These are phyloP conservation scores for Solanum hybrid DNA, from an alignment of 305 asterid species.

Conservation along the genomic window DNA sequence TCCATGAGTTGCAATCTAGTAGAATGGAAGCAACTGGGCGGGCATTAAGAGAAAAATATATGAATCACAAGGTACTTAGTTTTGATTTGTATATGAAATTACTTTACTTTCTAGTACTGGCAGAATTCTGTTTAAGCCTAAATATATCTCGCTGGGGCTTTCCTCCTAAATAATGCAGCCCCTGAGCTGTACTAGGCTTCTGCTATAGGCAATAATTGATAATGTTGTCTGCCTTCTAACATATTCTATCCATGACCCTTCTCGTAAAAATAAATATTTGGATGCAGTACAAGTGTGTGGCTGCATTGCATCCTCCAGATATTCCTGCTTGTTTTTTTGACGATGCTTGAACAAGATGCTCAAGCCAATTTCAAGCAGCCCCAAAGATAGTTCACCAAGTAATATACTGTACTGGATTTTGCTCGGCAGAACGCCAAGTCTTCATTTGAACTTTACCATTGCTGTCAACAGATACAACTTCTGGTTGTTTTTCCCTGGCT, in stretches of 20 bases:
- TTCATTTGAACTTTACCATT: background rate
- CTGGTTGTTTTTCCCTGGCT: background rate
- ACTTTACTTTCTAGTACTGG: background rate
- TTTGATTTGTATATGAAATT: background rate
- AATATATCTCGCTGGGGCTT: background rate
- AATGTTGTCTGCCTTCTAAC: background rate
- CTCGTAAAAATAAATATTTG: constrained; percentile 6
- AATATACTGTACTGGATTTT: background rate
- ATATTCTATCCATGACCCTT: background rate
- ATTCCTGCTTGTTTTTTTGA: constrained; percentile 38
- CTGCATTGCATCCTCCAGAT: constrained; percentile 35
- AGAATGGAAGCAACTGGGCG: constrained; percentile 22
- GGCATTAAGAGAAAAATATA: constrained; percentile 47
- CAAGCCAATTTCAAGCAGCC: background rate
- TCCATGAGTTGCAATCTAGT: constrained; percentile 38
- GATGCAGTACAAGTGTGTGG: constrained; percentile 50
- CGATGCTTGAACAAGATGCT: constrained; percentile 10
- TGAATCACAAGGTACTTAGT: constrained; percentile 50
- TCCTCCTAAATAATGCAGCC: background rate
- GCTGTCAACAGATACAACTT: background rate
- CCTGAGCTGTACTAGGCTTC: background rate
- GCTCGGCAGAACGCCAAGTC: background rate
- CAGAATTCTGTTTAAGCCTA: background rate
- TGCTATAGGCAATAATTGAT: background rate
- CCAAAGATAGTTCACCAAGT: background rate